Conservation (phyloP, 2,329 filamentous ascomycete genomes). For the Monilinia polystroma region DNA sequence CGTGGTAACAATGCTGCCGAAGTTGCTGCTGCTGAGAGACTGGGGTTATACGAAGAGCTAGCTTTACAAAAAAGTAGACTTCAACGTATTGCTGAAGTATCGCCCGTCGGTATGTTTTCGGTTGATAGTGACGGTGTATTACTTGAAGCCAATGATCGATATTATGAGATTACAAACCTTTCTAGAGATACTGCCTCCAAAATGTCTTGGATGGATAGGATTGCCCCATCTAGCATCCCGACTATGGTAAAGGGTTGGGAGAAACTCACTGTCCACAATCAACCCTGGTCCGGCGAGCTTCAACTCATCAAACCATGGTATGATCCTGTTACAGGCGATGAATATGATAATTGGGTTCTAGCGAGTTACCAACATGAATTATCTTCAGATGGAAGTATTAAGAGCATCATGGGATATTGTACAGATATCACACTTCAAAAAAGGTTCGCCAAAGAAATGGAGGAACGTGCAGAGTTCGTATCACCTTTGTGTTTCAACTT, state of each 20-base stretch:
- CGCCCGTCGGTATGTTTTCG: constrained; percentile 81
- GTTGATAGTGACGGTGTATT: constrained; percentile 68
- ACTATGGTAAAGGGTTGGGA: constrained; percentile 60
- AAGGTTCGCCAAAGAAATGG: constrained; percentile 76
- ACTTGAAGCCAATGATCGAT: constrained; percentile 79
- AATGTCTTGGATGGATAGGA: constrained; percentile 69
- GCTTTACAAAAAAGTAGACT: constrained; percentile 33
- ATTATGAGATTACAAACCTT: constrained; percentile 68
- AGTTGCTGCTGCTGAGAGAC: constrained; percentile 64
- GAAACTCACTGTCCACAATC: constrained; percentile 57
- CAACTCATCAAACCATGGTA: constrained; percentile 61
- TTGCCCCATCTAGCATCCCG: constrained; percentile 61
- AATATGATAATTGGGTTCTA: constrained; percentile 70
- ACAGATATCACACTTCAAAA: constrained; percentile 85
- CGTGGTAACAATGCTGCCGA: constrained; percentile 70
- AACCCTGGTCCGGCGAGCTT: constrained; percentile 68
- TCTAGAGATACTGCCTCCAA: constrained; percentile 55
- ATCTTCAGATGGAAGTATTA: constrained; percentile 59
- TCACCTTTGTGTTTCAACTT: neutral
- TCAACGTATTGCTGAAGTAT: constrained; percentile 73
- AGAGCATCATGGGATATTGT: constrained; percentile 74
- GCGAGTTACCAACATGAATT: constrained; percentile 74
- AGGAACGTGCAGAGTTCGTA: constrained; percentile 58
- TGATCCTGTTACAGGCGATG: constrained; percentile 57
- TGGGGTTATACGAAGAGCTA: constrained; percentile 34